Percentiles rank a stretch among this genome's conserved stretches.
phyloP scores from a whole-genome alignment of 805 yeast genomes.

The Pichia cephalocereana region DNA sequence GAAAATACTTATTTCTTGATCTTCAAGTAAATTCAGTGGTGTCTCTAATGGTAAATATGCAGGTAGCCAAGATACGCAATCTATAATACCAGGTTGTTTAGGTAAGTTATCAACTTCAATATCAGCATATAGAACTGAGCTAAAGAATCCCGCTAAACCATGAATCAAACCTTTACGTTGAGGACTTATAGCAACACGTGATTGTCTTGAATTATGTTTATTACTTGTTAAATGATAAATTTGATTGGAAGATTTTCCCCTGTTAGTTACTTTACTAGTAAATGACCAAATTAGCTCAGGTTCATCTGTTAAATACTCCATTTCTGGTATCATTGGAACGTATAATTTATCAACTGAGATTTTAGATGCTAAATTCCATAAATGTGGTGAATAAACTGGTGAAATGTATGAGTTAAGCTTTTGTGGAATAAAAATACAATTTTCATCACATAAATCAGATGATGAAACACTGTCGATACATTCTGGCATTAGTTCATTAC shows the following conservation, averaged over 20 bases:
- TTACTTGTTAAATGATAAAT: constrained; percentile 1
- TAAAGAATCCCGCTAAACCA: constrained; percentile 70
- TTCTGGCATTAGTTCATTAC: constrained; percentile 86
- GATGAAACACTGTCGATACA: constrained; percentile 42
- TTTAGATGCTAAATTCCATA: constrained; percentile 29
- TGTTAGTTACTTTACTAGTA: neutral
- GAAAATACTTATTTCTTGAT: constrained; percentile 43
- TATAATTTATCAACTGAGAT: constrained; percentile 18
- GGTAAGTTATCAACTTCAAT: constrained; percentile 41
- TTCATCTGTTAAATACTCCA: constrained; percentile 36
- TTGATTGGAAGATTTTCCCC: too few relatives aligned
- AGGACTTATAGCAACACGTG: constrained; percentile 29
- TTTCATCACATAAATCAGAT: constrained; percentile 19
- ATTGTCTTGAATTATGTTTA: constrained; percentile 17
- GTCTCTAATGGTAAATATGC: constrained; percentile 49
- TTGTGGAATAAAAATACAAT: constrained; percentile 58
- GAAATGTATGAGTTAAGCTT: constrained; percentile 50
- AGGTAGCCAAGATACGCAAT: constrained; percentile 56
- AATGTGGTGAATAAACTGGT: constrained; percentile 55
- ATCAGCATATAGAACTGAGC: constrained; percentile 57
- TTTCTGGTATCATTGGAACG: constrained; percentile 24
- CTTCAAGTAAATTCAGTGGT: constrained; percentile 45
- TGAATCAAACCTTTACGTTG: constrained; percentile 49
- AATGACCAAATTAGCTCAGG: constrained; percentile 45
- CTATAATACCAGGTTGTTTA: constrained; percentile 17